phyloP scores from a whole-genome alignment of 1,284 basidiomycete species.

The Apiotrichum laibachii region DNA sequence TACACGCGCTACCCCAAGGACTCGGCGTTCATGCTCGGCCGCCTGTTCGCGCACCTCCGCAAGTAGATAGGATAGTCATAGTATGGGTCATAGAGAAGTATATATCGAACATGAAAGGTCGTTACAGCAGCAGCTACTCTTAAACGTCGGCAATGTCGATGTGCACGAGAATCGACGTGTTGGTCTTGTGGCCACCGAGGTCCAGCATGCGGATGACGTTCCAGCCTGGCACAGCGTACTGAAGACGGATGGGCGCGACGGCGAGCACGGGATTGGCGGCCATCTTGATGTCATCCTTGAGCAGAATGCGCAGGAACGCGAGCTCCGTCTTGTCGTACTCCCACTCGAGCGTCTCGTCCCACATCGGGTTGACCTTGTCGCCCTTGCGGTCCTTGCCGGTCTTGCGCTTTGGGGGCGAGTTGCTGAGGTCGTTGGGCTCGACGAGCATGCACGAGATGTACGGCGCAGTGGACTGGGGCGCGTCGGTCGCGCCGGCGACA shows the following conservation, averaged over 20 bases:
- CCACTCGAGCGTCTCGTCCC: conserved; percentile 70
- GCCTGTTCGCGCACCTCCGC: neutral
- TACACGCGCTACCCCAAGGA: conserved; percentile 2
- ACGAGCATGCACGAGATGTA: conserved; percentile 21
- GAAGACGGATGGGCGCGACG: conserved; percentile 10
- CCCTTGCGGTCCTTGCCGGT: conserved; percentile 13
- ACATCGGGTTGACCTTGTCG: conserved; percentile 57
- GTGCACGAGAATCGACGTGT: conserved; percentile 12
- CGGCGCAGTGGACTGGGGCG: conserved; percentile 7
- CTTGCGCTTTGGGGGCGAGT: conserved; percentile 22
- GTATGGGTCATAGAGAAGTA: no score
- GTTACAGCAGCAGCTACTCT: no score
- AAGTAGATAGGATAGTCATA: neutral
- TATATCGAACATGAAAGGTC: no score
- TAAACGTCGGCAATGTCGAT: conserved; percentile 9
- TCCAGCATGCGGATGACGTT: conserved; percentile 18
- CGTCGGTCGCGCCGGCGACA: conserved; percentile 17
- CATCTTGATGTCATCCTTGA: conserved; percentile 23
- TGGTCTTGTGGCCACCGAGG: conserved; percentile 14
- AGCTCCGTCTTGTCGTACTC: conserved; percentile 59
- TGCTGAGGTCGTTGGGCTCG: conserved; percentile 14
- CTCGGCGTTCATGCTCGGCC: neutral
- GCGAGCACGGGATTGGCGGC: conserved; percentile 17
- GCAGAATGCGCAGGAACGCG: conserved; percentile 19
- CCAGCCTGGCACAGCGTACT: conserved; percentile 16